These are phyloP conservation scores for Yamadazyma ubonensis DNA, from an alignment of 805 yeast species.

Conservation along the genomic window DNA sequence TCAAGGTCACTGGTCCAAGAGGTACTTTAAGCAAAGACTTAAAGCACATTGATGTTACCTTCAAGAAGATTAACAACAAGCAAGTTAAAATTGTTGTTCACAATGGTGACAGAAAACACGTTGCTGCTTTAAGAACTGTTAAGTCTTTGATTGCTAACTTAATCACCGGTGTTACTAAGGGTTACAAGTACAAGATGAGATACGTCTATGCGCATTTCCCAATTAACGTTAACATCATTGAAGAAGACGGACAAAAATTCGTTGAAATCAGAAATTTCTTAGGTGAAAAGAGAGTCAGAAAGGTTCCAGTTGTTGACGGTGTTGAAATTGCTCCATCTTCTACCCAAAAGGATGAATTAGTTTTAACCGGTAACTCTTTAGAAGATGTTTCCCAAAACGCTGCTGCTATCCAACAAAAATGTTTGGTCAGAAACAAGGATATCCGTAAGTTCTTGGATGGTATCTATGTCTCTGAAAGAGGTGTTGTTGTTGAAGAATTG, in stretches of 20 bases:
- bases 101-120: slow-evolving; percentile 99
- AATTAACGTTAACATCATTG: slow-evolving; percentile 92
- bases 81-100: slow-evolving; percentile 87
- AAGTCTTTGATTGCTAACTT: slow-evolving; percentile 91
- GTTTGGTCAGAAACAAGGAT: slow-evolving; percentile 99
- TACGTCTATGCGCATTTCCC: slow-evolving; percentile 99
- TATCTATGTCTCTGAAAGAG: slow-evolving; percentile 97
- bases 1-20: slow-evolving; percentile 97
- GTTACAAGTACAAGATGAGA: slow-evolving; percentile 99
- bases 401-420: slow-evolving; percentile 96
- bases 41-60: slow-evolving; percentile 93
- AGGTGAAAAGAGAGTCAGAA: slow-evolving; percentile 98
- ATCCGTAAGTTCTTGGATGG: slow-evolving; percentile 99
- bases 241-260: slow-evolving; percentile 66
- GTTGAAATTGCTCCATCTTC: slow-evolving; percentile 80
- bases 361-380: slow-evolving; percentile 90
- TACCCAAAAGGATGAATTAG: slow-evolving; percentile 90
- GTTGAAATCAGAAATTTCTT: slow-evolving; percentile 99
- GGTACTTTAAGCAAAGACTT: slow-evolving; percentile 89
- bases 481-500: slow-evolving; percentile 71
- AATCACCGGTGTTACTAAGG: slow-evolving; percentile 98
- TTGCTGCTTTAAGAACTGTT: slow-evolving; percentile 98
- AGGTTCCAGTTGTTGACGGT: slow-evolving; percentile 83
- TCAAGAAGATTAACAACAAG: slow-evolving; percentile 69
- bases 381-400: slow-evolving; percentile 98